phyloP scores from a whole-genome alignment of 148 eudicot species.

The Nepenthes mirabilis region DNA sequence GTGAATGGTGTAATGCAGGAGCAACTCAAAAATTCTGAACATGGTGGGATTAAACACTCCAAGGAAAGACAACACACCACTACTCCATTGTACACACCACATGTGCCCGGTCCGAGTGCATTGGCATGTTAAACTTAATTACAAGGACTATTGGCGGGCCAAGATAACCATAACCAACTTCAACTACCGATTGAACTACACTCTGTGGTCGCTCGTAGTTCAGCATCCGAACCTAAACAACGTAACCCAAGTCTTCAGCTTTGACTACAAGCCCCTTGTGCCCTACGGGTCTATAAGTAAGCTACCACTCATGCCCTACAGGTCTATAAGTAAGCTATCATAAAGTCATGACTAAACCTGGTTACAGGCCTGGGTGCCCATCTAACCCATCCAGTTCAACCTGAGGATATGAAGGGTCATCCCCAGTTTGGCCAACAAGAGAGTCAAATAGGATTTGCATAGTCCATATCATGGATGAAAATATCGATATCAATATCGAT shows the following conservation, averaged over 20 bases:
- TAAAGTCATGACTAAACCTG: too few relatives aligned
- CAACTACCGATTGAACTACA: slow-evolving; percentile 69
- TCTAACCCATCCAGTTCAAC: too few relatives aligned
- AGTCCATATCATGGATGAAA: too few relatives aligned
- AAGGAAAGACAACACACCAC: slow-evolving; percentile 49
- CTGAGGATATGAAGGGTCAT: too few relatives aligned
- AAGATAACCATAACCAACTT: slow-evolving; percentile 79
- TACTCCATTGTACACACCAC: slow-evolving; percentile 75
- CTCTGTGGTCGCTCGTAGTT: slow-evolving; percentile 64
- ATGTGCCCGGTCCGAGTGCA: slow-evolving; percentile 93
- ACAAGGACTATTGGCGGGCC: slow-evolving; percentile 82
- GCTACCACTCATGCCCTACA: slow-evolving; percentile 43
- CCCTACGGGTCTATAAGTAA: slow-evolving; percentile 69
- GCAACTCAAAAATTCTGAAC: slow-evolving; percentile 54
- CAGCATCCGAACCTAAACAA: slow-evolving; percentile 92
- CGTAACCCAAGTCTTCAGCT: slow-evolving; percentile 89
- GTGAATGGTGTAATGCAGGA: slow-evolving; percentile 21
- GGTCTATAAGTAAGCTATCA: slow-evolving; percentile 51
- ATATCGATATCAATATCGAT: too few relatives aligned
- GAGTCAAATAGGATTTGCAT: too few relatives aligned
- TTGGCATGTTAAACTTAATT: slow-evolving; percentile 87
- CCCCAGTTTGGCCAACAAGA: too few relatives aligned
- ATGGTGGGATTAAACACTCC: slow-evolving; percentile 44
- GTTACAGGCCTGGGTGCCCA: too few relatives aligned
- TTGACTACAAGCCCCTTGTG: slow-evolving; percentile 74